A percentile compares a stretch with the other conserved stretches of the same genome.
phyloP scores from a whole-genome alignment of 129 eudicot genomes.

The Helichrysum umbraculigerum region DNA sequence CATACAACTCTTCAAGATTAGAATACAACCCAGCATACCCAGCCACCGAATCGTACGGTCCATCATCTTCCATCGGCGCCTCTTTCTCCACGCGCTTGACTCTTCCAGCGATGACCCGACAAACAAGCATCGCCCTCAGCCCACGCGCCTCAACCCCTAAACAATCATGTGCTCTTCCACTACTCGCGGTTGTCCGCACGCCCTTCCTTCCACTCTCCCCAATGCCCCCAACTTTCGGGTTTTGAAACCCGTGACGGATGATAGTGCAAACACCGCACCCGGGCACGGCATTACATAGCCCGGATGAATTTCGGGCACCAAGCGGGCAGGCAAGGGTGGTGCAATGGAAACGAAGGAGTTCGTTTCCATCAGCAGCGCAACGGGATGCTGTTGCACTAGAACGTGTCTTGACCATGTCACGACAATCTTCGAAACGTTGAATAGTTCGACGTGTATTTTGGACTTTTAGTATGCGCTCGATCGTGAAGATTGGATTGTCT shows the following conservation, averaged over 20 bases:
- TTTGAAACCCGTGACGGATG: conserved; percentile 65
- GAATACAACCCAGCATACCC: conserved; percentile 71
- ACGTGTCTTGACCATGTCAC: conserved; percentile 68
- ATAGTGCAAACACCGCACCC: conserved; percentile 69
- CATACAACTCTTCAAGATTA: conserved; percentile 86
- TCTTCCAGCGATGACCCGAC: conserved; percentile 86
- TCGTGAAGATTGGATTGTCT: conserved; percentile 73
- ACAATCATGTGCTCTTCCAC: conserved; percentile 86
- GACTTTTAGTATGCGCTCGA: conserved; percentile 81
- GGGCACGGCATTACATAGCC: conserved; percentile 65
- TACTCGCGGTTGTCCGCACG: conserved; percentile 79
- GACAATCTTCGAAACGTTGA: conserved; percentile 77
- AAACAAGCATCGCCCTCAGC: conserved; percentile 82
- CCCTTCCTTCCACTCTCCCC: conserved; percentile 33
- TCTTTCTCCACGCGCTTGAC: conserved; percentile 52
- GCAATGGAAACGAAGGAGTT: conserved; percentile 89
- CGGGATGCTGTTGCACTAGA: conserved; percentile 68
- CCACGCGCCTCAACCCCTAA: conserved; percentile 41
- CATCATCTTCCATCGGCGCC: conserved; percentile 33
- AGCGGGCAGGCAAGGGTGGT: conserved; percentile 71
- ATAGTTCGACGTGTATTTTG: conserved; percentile 76
- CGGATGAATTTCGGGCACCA: conserved; percentile 72
- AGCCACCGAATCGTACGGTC: conserved; percentile 82
- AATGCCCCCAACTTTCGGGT: conserved; percentile 31
- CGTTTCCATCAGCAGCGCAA: conserved; percentile 96